Percentiles rank a stretch among this genome's conserved stretches.
Evolutionary conservation across 148 eudicot genomes (phyloP).

Genomic region (Polygonum maritimum): DNA sequence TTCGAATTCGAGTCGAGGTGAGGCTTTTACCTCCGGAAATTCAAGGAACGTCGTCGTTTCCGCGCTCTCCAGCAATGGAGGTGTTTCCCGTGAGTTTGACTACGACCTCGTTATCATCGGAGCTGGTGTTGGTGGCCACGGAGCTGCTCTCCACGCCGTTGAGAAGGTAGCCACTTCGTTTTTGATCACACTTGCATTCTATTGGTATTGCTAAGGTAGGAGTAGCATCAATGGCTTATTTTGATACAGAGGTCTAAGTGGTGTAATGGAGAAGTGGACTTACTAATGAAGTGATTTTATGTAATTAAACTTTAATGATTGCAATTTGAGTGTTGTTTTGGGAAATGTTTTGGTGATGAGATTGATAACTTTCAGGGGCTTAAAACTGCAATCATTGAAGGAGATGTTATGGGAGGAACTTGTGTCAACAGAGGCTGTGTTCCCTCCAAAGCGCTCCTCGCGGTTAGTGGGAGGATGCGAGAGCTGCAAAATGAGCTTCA

Average conservation of each 20-base stretch:
- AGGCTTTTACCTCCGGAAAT: slow-evolving; percentile 9
- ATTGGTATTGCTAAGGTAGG: too few relatives aligned
- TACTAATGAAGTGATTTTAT: too few relatives aligned
- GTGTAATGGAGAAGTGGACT: too few relatives aligned
- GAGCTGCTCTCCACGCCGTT: slow-evolving; percentile 96
- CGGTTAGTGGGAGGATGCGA: slow-evolving; percentile 98
- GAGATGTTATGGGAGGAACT: slow-evolving; percentile 99
- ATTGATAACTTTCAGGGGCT: slow-evolving; percentile 47
- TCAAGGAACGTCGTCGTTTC: slow-evolving; percentile 24
- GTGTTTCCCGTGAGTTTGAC: slow-evolving; percentile 46
- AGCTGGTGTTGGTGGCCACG: slow-evolving; percentile 98
- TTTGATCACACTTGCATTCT: too few relatives aligned
- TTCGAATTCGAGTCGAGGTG: slow-evolving; percentile 17
- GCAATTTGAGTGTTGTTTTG: background rate
- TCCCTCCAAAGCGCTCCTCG: slow-evolving; percentile 97
- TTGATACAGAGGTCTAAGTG: background rate
- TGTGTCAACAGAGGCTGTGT: slow-evolving; percentile 99
- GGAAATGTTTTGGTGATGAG: background rate
- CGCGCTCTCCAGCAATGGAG: slow-evolving; percentile 40
- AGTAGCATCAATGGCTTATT: background rate
- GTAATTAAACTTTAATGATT: background rate
- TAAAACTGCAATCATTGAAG: slow-evolving; percentile 98
- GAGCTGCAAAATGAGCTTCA: slow-evolving; percentile 98
- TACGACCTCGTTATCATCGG: slow-evolving; percentile 88
- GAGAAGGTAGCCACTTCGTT: slow-evolving; percentile 49